Percentiles rank a stretch among this genome's conserved stretches.
These are phyloP conservation scores for Boletellus ananiceps DNA, from an alignment of 768 basidiomycete species.

Conservation along the genomic window DNA sequence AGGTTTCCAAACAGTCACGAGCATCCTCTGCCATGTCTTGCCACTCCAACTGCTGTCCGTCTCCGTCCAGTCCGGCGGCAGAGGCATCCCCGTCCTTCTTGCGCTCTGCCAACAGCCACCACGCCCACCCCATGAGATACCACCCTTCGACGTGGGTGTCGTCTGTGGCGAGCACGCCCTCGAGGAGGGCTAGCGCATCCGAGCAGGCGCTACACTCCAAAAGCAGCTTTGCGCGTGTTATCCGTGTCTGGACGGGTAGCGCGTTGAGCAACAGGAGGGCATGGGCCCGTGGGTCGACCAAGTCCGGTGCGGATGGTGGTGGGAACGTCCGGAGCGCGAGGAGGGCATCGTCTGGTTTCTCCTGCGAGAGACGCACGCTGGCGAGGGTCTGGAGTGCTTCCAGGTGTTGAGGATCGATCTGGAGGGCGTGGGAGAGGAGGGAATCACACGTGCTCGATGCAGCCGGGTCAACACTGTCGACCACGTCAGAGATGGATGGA, in stretches of 20 bases:
- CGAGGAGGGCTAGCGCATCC: slow-evolving; percentile 69
- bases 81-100: slow-evolving; percentile 51
- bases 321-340: slow-evolving; percentile 32
- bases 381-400: slow-evolving; percentile 80
- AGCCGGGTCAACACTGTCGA: slow-evolving; percentile 68
- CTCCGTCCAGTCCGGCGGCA: slow-evolving; percentile 32
- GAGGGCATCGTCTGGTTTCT: slow-evolving; percentile 73
- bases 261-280: slow-evolving; percentile 29
- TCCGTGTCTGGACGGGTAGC: slow-evolving; percentile 62
- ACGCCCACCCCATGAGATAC: slow-evolving; percentile 95
- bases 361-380: slow-evolving; percentile 85
- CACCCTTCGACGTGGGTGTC: slow-evolving; percentile 88
- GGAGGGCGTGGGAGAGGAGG: slow-evolving; percentile 66
- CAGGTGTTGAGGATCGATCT: slow-evolving; percentile 66
- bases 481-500: neutral
- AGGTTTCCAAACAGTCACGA: slow-evolving; percentile 78
- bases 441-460: slow-evolving; percentile 81
- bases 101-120: slow-evolving; percentile 77
- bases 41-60: slow-evolving; percentile 51
- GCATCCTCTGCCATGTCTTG: slow-evolving; percentile 77
- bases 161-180: slow-evolving; percentile 75
- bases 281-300: slow-evolving; percentile 27
- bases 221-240: slow-evolving; percentile 75
- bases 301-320: neutral
- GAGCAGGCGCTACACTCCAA: slow-evolving; percentile 70